A percentile compares a stretch with the other conserved stretches of the same genome.
Evolutionary conservation across 2,329 filamentous ascomycete species (phyloP).

Genomic region (Cercospora sp.): DNA sequence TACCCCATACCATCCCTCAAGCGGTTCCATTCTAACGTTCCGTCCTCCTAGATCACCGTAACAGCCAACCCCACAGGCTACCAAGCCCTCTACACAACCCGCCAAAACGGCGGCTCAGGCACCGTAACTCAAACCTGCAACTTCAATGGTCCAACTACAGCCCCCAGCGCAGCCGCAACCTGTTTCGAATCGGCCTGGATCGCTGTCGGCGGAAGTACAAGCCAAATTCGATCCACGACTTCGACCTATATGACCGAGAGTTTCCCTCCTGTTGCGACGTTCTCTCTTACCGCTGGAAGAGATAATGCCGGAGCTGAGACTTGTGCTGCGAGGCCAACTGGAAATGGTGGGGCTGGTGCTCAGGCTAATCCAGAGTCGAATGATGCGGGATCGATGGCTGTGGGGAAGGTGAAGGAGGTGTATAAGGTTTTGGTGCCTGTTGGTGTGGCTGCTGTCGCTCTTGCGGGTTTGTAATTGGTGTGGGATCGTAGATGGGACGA

Average conservation of each 20-base stretch:
- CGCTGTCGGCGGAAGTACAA: background rate
- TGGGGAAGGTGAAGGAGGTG: background rate
- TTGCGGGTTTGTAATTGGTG: background rate
- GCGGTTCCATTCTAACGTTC: no score
- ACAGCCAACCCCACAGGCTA: constrained; percentile 5
- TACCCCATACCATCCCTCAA: background rate
- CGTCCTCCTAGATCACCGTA: no score
- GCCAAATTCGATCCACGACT: background rate
- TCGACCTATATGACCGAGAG: background rate
- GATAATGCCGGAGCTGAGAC: background rate
- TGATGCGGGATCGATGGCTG: background rate
- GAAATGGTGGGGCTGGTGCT: background rate
- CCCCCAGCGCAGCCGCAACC: background rate
- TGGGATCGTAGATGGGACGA: background rate
- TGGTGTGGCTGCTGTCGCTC: background rate
- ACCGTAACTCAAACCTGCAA: constrained; percentile 9
- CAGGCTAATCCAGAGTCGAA: background rate
- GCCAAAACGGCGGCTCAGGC: background rate
- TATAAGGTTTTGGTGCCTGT: constrained; percentile 9
- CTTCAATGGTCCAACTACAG: background rate
- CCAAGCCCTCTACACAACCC: constrained; percentile 2
- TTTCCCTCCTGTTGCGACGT: background rate
- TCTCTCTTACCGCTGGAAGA: background rate
- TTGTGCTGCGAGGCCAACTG: background rate
- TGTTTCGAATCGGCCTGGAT: background rate